Conservation (phyloP, 352 stramenopile genomes). For the Pythium coloratum region DNA sequence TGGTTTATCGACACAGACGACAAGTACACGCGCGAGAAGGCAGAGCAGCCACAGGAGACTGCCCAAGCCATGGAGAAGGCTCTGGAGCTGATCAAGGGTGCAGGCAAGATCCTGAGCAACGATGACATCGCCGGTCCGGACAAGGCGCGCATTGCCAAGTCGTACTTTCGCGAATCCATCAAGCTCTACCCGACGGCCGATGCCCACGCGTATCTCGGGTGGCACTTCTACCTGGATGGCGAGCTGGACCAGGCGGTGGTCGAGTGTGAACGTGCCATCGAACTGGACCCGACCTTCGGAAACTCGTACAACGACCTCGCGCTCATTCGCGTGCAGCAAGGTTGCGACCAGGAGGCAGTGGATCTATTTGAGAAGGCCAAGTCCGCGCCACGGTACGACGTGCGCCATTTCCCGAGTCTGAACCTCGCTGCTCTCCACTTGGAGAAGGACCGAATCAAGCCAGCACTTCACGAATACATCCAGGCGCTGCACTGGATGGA, state of each 20-base stretch:
- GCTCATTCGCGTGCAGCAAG: conserved; percentile 62
- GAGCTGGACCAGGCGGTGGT: conserved; percentile 48
- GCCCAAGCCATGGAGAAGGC: conserved; percentile 40
- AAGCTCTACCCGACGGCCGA: conserved; percentile 67
- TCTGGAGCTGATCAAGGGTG: conserved; percentile 59
- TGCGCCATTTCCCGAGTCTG: conserved; percentile 65
- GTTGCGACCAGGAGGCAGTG: conserved; percentile 51
- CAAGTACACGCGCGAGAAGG: conserved; percentile 52
- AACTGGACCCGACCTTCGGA: conserved; percentile 64
- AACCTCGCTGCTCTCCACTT: conserved; percentile 68
- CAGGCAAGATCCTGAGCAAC: conserved; percentile 44
- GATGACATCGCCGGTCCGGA: conserved; percentile 43
- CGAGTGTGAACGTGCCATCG: conserved; percentile 64
- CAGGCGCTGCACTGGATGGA: conserved; percentile 78
- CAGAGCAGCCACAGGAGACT: conserved; percentile 24
- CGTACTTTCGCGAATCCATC: conserved; percentile 71
- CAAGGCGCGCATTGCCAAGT: conserved; percentile 57
- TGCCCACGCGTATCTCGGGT: conserved; percentile 65
- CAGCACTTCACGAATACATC: conserved; percentile 74
- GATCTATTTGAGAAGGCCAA: conserved; percentile 69
- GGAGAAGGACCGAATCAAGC: conserved; percentile 62
- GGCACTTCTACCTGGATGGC: conserved; percentile 65
- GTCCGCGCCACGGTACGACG: conserved; percentile 54
- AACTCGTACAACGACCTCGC: conserved; percentile 78
- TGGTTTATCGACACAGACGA: conserved; percentile 43